Evolutionary conservation across 805 yeast genomes (phyloP), one percentile per base, ranked within the genome.

Genomic region (Wickerhamomyces canadensis): DNA sequence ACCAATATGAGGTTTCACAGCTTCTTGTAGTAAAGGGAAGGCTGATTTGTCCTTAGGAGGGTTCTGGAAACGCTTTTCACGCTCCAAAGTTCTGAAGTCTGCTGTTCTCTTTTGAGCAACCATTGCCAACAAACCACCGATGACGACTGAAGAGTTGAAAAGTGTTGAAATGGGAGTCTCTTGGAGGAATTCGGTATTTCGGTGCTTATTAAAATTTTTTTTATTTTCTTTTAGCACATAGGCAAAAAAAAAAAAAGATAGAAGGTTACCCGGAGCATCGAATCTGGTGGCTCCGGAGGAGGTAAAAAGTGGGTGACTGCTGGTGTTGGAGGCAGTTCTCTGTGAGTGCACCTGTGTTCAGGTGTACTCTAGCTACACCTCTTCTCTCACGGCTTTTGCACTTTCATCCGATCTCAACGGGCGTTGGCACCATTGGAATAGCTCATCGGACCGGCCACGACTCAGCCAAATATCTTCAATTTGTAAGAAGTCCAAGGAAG

Each of bases 1-100:
- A 8, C 95, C 97, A 38, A 93, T 76, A 60, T 93, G 98, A 5
- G 98, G 98, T 40, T 78, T 78, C 28, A 93, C 93, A 13, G 98
- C 98, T 45, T 87, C 95, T 41, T 75, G 74, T 26, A 93, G 71
- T 28, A 88, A 64, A 13, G 96, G 96, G 53, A 67, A 91, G 7
- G 85, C 85, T 22, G 86, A 71, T 58, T 83, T 75, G 54, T 85
- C 95, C 63, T 77, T 80, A 35, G 97, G 95, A 33, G 98, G 98
- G 57, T 85, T 79, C 51, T 75, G 74, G 66, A 87, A 93, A 49
- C 94, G 74, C 43, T 72, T 58, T 57, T 91, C 97, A 53, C 96
- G 79, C 61, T 88, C 95, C 51, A 93, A 69, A 31, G 99, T 93
- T 58, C 60, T 64, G 54, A 69, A 69, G 39, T 64, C 60, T 19